Evolutionary conservation across 2,329 filamentous ascomycete genomes (phyloP).

Genomic region (Ustilaginoidea virens): DNA sequence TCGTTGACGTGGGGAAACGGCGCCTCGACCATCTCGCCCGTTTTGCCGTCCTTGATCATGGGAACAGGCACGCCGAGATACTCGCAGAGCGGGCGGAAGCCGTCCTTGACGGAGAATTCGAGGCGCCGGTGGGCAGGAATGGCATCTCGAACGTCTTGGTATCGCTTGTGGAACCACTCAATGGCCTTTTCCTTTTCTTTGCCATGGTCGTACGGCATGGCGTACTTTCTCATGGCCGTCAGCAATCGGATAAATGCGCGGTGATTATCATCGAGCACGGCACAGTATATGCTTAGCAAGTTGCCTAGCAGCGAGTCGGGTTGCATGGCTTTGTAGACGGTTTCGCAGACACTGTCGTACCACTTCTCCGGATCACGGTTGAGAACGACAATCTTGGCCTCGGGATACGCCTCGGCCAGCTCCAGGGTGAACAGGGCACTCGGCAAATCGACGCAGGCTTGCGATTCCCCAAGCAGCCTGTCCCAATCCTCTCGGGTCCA

Average conservation of each 20-base stretch:
- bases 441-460: slow-evolving; percentile 40
- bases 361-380: slow-evolving; percentile 23
- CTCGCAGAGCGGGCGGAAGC: slow-evolving; percentile 25
- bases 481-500: slow-evolving; percentile 28
- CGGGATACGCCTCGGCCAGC: slow-evolving; percentile 17
- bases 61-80: slow-evolving; percentile 23
- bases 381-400: slow-evolving; percentile 23
- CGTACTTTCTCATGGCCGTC: slow-evolving; percentile 11
- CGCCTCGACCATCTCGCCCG: slow-evolving; percentile 15
- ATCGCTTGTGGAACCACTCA: slow-evolving; percentile 21
- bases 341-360: slow-evolving; percentile 16
- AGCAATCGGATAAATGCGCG: slow-evolving; percentile 13
- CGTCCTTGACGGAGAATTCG: slow-evolving; percentile 22
- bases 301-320: slow-evolving; percentile 4
- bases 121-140: slow-evolving; percentile 19
- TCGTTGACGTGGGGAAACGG: slow-evolving; percentile 20
- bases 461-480: slow-evolving; percentile 26
- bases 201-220: slow-evolving; percentile 16
- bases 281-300: slow-evolving; percentile 12
- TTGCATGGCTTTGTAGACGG: slow-evolving; percentile 8
- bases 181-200: slow-evolving; percentile 21
- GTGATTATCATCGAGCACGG: slow-evolving; percentile 11
- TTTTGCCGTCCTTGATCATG: slow-evolving; percentile 13
- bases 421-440: slow-evolving; percentile 32
- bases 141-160: slow-evolving; percentile 18